Conservation (phyloP, 805 yeast genomes). For the Peterozyma xylosa region DNA sequence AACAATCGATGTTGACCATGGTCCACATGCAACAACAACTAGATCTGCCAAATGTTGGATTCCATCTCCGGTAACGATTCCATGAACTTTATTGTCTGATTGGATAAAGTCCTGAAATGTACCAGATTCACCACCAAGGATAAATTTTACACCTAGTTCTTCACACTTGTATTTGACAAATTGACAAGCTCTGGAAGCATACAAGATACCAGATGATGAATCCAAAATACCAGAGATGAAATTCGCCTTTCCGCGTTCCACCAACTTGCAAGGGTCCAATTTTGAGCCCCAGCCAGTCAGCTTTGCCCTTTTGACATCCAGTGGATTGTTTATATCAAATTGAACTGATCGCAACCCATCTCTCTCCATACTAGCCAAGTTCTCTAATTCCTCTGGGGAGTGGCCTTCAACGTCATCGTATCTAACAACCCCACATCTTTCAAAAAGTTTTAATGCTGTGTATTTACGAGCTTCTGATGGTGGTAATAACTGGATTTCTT, state of each 20-base stretch:
- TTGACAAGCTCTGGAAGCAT: conserved; percentile 25
- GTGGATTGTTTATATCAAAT: conserved; percentile 20
- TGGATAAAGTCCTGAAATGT: conserved; percentile 17
- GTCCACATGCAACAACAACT: conserved; percentile 14
- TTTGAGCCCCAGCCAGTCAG: conserved; percentile 20
- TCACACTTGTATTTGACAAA: conserved; percentile 21
- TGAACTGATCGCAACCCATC: conserved; percentile 21
- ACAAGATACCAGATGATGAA: conserved; percentile 24
- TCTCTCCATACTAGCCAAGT: conserved; percentile 15
- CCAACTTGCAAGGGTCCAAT: conserved; percentile 14
- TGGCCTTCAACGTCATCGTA: conserved; percentile 15
- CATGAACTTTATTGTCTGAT: conserved; percentile 10
- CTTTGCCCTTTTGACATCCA: conserved; percentile 23
- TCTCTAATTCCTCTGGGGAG: conserved; percentile 17
- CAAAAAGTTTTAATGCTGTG: conserved; percentile 15
- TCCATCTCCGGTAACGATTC: conserved; percentile 19
- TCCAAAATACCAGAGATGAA: conserved; percentile 19
- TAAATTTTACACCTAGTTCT: conserved; percentile 25
- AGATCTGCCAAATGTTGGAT: conserved; percentile 12
- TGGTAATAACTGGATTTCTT: conserved; percentile 15
- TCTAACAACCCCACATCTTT: conserved; percentile 20
- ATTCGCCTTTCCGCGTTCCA: conserved; percentile 5
- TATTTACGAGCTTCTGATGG: conserved; percentile 12
- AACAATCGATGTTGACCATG: conserved; percentile 14
- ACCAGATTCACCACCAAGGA: conserved; percentile 19